Base-by-base conservation (phyloP, 2,329 filamentous ascomycete species). In the Sarocladiaceae sp. region DNA sequence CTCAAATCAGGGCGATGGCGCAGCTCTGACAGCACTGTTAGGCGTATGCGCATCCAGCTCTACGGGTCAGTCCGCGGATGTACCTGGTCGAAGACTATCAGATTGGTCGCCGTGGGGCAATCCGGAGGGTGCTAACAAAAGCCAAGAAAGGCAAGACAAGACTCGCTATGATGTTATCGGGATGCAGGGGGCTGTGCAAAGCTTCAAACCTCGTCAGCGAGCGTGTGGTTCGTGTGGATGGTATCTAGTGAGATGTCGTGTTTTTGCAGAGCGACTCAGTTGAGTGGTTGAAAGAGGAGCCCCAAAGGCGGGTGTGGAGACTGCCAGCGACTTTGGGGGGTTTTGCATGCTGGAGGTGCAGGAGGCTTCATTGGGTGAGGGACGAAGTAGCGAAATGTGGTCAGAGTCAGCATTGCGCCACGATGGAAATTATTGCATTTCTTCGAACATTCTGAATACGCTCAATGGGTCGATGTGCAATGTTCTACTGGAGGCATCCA, bases 361-460 rank as follows among this genome's bases (percentile, higher is more conserved):
- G 17, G 3, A 20, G 17, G 44, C 4, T 33, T 48, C 26, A 48
- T 48, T 48, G 44, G 44, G 17, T 48, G 26, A 20, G 17, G 17
- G 26, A 4, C 44, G 25, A 11, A 12, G 22, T 15, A 29, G 40
- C n/a, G n/a, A 17, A 17, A 4, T 12, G 10, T 11, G 13, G 26
- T 17, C 23, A 8, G n/a, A 22, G 40, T 46, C n/a, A 48, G 44
- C 12, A 31, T 48, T 48, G 44, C 44, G 44, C 44, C 26, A 48
- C 44, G n/a, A 48, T 18, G 44, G 44, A 33, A 31, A 22, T 15
- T 11, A 22, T 17, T 33, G 40, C 23, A 44, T n/a, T 8, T 20
- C 28, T n/a, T n/a, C n/a, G n/a, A n/a, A n/a, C n/a, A n/a, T n/a
- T n/a, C n/a, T n/a, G n/a, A n/a, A n/a, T n/a, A n/a, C n/a, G n/a